Evolutionary conservation across 495 filamentous ascomycete genomes (phyloP), one percentile per base, ranked within the genome.

Genomic region (Penicillium subrubescens): DNA sequence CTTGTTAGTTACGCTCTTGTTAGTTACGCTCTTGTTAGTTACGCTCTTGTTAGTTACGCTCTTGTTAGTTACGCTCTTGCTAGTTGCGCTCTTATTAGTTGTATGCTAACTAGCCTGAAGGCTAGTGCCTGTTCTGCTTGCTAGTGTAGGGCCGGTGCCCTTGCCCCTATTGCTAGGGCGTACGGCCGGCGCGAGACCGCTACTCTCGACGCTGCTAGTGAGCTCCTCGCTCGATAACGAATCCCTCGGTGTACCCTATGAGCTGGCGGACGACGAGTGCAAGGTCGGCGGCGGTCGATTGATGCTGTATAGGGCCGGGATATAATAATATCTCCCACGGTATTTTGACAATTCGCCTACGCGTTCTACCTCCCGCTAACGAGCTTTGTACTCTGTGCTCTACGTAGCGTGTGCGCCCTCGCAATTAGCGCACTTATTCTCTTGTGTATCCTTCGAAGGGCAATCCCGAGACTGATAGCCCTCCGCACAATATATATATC

Each of bases 371-470:
- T 46, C 43, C 0, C 19, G 43, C n/a, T 46, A 8, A 6, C 43
- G 17, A 11, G 19, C n/a, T 17, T 46, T 17, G 5, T 17, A 46
- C 11, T 46, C 43, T 5, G 43, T 19, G 8, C 43, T 46, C 60
- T 25, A 62, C 5, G 35, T 23, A 46, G 60, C 23, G 8, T 62
- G 51, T 55, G 51, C 51, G 19, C 51, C 60, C 23, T 27, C 60
- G 51, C 15, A 62, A 14, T 62, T 62, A 27, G 60, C 60, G 37
- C 51, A 56, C 51, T 62, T 39, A 11, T 39, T 39, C 35, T 39
- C 35, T 15, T 15, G 35, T 15, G 35, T 39, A 14, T 39, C 35
- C 35, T 39, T 39, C 35, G 35, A 15, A 12, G 35, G 35, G 35
- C 11, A 39, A 39, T 39, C 35, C 35, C 35, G 35, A 39, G 35